Evolutionary conservation across 495 filamentous ascomycete species (phyloP).

Genomic region (Annulohypoxylon maeteangense): DNA sequence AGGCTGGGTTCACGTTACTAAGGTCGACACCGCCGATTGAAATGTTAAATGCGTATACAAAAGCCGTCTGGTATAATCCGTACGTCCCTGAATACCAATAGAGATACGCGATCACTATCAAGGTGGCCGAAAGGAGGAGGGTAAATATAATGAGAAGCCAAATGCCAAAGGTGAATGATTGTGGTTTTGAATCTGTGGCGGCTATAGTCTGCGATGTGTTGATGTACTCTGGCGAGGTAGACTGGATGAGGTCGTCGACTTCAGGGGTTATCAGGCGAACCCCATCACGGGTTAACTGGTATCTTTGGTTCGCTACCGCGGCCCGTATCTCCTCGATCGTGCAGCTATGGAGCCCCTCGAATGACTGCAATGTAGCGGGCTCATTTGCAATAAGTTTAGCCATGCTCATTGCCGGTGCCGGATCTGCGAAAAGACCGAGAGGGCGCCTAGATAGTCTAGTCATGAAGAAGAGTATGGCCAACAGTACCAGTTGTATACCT

Average conservation of each 20-base stretch:
- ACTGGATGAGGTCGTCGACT: not conserved
- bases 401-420: constrained; percentile 28
- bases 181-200: not conserved
- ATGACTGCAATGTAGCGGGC: constrained; percentile 17
- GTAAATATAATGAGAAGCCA: constrained; percentile 13
- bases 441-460: constrained; percentile 33
- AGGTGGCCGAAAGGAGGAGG: constrained; percentile 5
- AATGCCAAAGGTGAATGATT: constrained; percentile 5
- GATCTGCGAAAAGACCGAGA: constrained; percentile 37
- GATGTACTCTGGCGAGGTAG: not conserved
- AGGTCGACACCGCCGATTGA: constrained; percentile 41
- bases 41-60: constrained; percentile 48
- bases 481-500: constrained; percentile 14
- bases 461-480: constrained; percentile 20
- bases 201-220: not conserved
- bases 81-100: constrained; percentile 39
- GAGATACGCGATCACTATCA: constrained; percentile 45
- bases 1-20: constrained; percentile 48
- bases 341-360: constrained; percentile 11
- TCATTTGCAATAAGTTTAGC: constrained; percentile 33
- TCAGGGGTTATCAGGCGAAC: not conserved
- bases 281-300: not conserved
- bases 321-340: not conserved
- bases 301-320: constrained; percentile 1
- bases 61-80: constrained; percentile 49